Conservation (phyloP, 1,139 yeast genomes). For the Yamadazyma atlantica region DNA sequence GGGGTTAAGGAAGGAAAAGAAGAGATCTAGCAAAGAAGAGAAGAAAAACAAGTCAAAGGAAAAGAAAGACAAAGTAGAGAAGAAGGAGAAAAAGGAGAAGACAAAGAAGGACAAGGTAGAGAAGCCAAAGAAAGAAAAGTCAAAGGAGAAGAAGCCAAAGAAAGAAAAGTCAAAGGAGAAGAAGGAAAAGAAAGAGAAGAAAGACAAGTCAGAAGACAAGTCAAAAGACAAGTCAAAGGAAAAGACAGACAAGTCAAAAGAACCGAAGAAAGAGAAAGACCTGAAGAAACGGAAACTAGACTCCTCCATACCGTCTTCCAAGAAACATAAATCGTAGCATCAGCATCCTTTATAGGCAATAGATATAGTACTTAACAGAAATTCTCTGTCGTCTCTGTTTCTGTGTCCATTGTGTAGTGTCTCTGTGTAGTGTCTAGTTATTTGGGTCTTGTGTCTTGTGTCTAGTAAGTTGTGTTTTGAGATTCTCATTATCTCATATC, state of each 20-base stretch:
- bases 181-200: constrained; percentile 8
- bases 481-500: too few species aligned
- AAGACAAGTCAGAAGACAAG: constrained; percentile 11
- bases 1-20: constrained; percentile 15
- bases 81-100: constrained; percentile 17
- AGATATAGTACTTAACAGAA: too few species aligned
- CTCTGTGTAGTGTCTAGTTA: too few species aligned
- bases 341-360: background rate
- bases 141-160: constrained; percentile 16
- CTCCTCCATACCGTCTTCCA: background rate
- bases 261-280: constrained; percentile 4
- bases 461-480: too few species aligned
- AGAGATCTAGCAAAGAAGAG: constrained; percentile 17
- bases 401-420: too few species aligned
- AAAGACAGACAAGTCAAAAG: background rate
- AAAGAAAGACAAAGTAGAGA: constrained; percentile 21
- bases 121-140: constrained; percentile 17
- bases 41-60: constrained; percentile 20
- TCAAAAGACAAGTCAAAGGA: constrained; percentile 11
- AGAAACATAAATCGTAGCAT: constrained; percentile 4
- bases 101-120: too few species aligned
- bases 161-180: constrained; percentile 15
- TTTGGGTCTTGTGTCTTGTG: too few species aligned
- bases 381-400: too few species aligned
- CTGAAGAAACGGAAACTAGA: background rate